These are phyloP conservation scores for Metarhizium anisopliae DNA, from an alignment of 2,329 filamentous ascomycete species.

Conservation along the genomic window DNA sequence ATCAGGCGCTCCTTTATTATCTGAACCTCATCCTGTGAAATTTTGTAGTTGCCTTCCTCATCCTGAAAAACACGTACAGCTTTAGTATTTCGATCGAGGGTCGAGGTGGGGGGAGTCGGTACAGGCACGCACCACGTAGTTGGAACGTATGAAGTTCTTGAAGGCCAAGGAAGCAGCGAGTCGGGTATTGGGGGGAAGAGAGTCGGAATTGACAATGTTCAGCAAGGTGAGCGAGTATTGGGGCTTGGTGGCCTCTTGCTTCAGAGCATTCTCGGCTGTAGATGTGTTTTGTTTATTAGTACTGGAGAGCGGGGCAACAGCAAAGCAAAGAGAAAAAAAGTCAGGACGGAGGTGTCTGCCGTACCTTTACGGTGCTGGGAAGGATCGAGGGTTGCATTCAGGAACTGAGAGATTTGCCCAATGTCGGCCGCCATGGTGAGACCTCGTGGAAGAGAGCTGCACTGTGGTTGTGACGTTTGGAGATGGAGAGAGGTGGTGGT, in stretches of 20 bases:
- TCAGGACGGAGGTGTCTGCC: conserved; percentile 13
- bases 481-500: background rate
- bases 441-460: conserved; percentile 10
- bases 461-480: conserved; percentile 12
- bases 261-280: conserved; percentile 73
- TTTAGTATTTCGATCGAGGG: conserved; percentile 8
- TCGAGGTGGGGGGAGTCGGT: background rate
- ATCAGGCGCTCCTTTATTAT: conserved; percentile 95
- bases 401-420: conserved; percentile 64
- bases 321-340: conserved; percentile 8
- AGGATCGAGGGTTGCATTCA: conserved; percentile 85
- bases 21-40: conserved; percentile 70
- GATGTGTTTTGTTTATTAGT: conserved; percentile 25
- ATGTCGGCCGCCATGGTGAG: conserved; percentile 48
- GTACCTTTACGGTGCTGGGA: conserved; percentile 81
- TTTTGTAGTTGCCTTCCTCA: conserved; percentile 88
- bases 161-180: conserved; percentile 88
- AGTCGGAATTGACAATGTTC: conserved; percentile 74
- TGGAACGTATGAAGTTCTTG: conserved; percentile 95
- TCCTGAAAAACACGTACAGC: conserved; percentile 41
- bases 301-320: conserved; percentile 18
- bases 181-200: conserved; percentile 66
- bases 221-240: conserved; percentile 84
- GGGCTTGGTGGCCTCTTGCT: conserved; percentile 70
- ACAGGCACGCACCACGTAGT: conserved; percentile 64